Conservation (phyloP, 2,329 filamentous ascomycete species). For the Cladosporium sp. region DNA sequence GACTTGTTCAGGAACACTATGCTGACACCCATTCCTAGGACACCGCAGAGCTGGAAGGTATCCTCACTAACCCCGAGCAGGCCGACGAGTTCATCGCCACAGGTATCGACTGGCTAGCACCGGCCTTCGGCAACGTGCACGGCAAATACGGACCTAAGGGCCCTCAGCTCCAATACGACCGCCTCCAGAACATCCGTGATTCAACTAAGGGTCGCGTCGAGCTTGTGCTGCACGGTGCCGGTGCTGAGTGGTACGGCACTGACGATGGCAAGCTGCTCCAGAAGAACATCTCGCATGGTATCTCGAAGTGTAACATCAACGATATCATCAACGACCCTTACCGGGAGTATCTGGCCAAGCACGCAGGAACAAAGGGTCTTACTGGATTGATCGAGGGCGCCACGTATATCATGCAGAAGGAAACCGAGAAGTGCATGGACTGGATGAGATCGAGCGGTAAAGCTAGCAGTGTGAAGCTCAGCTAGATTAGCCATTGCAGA, state of each 20-base stretch:
- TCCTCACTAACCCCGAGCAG: constrained; percentile 34
- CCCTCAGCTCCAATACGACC: constrained; percentile 35
- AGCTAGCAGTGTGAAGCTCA: constrained; percentile 14
- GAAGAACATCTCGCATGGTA: constrained; percentile 53
- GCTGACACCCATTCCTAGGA: constrained; percentile 14
- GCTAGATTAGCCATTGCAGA: background rate
- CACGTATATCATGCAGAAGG: constrained; percentile 31
- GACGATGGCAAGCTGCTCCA: constrained; percentile 47
- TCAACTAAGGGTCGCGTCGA: constrained; percentile 44
- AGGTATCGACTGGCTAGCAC: constrained; percentile 36
- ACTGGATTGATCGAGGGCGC: constrained; percentile 36
- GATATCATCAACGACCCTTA: constrained; percentile 50
- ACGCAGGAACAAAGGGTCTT: constrained; percentile 26
- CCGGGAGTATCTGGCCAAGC: constrained; percentile 27
- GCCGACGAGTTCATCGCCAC: constrained; percentile 33
- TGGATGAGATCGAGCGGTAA: constrained; percentile 20
- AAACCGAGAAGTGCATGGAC: constrained; percentile 30
- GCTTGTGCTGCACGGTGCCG: constrained; percentile 59
- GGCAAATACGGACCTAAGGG: constrained; percentile 35
- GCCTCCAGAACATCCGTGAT: constrained; percentile 42
- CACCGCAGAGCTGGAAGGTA: constrained; percentile 32
- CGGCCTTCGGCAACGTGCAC: constrained; percentile 36
- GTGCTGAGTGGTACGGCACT: constrained; percentile 47
- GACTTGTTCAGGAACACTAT: background rate
- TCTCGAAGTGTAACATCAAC: constrained; percentile 61